Conservation (phyloP, 2,329 filamentous ascomycete species). For the Teratosphaeria destructans region DNA sequence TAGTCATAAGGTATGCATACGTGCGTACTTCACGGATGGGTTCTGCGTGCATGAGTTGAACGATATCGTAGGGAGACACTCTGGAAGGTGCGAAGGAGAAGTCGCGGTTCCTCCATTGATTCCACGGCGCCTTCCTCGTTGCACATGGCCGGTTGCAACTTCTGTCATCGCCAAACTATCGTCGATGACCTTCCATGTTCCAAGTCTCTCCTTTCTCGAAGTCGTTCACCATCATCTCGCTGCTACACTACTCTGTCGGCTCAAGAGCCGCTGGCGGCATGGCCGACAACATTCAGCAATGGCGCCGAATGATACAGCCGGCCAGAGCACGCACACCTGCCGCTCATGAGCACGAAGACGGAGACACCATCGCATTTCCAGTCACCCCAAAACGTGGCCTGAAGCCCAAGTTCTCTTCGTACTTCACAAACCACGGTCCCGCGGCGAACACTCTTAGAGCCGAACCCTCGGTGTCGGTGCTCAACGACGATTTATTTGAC, state of each 20-base stretch:
- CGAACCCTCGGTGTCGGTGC: constrained; percentile 10
- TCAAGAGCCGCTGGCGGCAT: constrained; percentile 10
- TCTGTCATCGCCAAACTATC: not conserved
- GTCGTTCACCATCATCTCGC: not conserved
- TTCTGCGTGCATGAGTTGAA: not conserved
- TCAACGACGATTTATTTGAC: constrained; percentile 13
- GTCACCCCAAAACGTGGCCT: constrained; percentile 24
- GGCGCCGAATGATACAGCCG: constrained; percentile 27
- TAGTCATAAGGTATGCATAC: too few relatives aligned
- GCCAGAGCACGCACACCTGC: constrained; percentile 20
- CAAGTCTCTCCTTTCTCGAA: not conserved
- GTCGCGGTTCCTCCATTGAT: not conserved
- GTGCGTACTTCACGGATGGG: too few relatives aligned
- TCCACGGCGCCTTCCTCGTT: not conserved
- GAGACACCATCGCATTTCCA: constrained; percentile 16
- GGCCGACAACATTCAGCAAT: constrained; percentile 25
- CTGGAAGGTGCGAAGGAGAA: not conserved
- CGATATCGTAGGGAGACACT: not conserved
- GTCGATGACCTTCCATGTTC: not conserved
- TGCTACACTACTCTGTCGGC: not conserved
- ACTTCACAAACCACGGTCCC: constrained; percentile 26
- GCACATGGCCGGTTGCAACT: not conserved
- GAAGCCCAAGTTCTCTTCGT: constrained; percentile 31
- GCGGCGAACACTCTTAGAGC: constrained; percentile 5
- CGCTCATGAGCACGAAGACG: constrained; percentile 21